These are phyloP conservation scores for Aspergillus sp. DNA, from an alignment of 2,329 filamentous ascomycete genomes.

Conservation along the genomic window DNA sequence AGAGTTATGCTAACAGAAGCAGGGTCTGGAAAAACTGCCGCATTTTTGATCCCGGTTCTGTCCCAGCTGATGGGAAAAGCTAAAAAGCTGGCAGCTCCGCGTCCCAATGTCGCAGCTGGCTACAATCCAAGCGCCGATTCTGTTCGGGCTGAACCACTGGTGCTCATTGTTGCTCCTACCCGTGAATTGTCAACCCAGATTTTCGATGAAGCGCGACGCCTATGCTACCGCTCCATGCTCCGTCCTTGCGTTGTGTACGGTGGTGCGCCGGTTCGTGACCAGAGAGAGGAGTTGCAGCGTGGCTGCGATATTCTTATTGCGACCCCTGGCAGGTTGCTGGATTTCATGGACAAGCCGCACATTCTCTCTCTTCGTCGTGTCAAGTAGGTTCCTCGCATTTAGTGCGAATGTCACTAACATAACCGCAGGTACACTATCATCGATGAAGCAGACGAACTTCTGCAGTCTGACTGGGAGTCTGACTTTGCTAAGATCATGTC, in stretches of 20 bases:
- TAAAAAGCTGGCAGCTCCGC: conserved; percentile 75
- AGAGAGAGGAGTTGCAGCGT: conserved; percentile 71
- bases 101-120: conserved; percentile 63
- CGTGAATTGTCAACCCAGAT: conserved; percentile 93
- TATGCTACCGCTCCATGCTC: conserved; percentile 94
- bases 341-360: conserved; percentile 75
- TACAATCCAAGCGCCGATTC: conserved; percentile 55
- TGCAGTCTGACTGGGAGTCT: conserved; percentile 75
- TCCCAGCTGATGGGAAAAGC: conserved; percentile 95
- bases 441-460: conserved; percentile 94
- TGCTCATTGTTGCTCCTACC: conserved; percentile 81
- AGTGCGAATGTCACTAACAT: not conserved
- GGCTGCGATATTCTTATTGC: conserved; percentile 90
- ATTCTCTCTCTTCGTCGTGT: conserved; percentile 73
- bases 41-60: conserved; percentile 84
- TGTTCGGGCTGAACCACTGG: conserved; percentile 80
- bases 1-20: conserved; percentile 11
- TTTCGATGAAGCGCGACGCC: conserved; percentile 87
- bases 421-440: conserved; percentile 66
- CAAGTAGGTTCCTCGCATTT: conserved; percentile 53
- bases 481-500: conserved; percentile 75
- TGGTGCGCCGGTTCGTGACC: conserved; percentile 70
- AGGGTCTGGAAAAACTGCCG: conserved; percentile 97
- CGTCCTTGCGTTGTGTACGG: conserved; percentile 90
- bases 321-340: conserved; percentile 80